phyloP scores from a whole-genome alignment of 345 rosid species.

The Eucalyptus rudis region DNA sequence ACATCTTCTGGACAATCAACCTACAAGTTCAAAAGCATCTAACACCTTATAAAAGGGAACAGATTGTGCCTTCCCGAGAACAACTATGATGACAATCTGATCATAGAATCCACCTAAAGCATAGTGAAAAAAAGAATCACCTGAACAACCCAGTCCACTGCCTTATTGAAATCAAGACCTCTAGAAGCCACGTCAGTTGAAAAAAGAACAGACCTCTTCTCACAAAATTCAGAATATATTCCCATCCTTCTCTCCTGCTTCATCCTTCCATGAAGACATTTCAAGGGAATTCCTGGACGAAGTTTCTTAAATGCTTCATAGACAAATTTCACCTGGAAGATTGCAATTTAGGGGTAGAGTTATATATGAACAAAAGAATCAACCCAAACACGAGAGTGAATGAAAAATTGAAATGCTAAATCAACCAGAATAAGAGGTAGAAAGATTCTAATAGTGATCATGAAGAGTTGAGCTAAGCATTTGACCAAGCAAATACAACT shows the following conservation, averaged over 20 bases:
- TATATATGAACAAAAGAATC: neutral
- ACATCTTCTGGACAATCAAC: slow-evolving; percentile 95
- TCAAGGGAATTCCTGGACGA: slow-evolving; percentile 92
- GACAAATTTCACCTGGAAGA: slow-evolving; percentile 73
- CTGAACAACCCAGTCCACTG: slow-evolving; percentile 98
- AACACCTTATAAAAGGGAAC: neutral
- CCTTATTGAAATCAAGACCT: slow-evolving; percentile 92
- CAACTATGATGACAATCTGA: neutral
- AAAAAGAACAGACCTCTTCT: slow-evolving; percentile 72
- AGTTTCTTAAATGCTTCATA: slow-evolving; percentile 89
- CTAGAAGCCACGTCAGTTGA: slow-evolving; percentile 90
- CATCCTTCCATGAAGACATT: slow-evolving; percentile 95
- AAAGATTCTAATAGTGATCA: neutral
- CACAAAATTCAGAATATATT: slow-evolving; percentile 77
- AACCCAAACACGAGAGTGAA: neutral
- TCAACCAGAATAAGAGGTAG: neutral
- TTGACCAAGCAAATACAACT: neutral
- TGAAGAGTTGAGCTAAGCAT: neutral
- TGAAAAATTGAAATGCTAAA: neutral
- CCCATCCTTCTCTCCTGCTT: slow-evolving; percentile 78
- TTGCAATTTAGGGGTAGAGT: neutral
- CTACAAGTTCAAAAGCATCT: slow-evolving; percentile 14
- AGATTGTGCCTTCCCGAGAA: neutral
- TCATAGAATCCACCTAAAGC: neutral
- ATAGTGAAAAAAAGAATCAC: slow-evolving; percentile 10